phyloP scores from a whole-genome alignment of 768 basidiomycete genomes.

The Trametes meyenii region DNA sequence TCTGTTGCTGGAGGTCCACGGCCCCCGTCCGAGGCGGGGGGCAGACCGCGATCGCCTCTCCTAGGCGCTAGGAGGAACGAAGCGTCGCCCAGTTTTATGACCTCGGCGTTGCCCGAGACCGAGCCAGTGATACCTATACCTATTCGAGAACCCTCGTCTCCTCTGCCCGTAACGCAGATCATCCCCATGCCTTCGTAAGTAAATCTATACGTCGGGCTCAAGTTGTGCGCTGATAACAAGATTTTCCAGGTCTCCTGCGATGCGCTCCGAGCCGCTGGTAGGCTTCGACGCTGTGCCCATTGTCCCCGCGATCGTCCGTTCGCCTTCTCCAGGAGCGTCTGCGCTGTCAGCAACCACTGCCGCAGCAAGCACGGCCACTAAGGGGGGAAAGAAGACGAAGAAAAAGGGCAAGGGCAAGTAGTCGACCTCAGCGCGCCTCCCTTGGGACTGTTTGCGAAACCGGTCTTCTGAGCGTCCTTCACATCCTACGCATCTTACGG shows the following conservation, averaged over 20 bases:
- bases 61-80: conserved; percentile 16
- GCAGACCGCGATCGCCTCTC: conserved; percentile 23
- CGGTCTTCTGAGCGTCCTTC: neutral
- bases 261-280: conserved; percentile 2
- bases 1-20: conserved; percentile 13
- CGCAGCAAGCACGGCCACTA: conserved; percentile 2
- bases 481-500: neutral
- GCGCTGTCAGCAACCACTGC: conserved; percentile 9
- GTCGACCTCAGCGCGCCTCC: too few species aligned
- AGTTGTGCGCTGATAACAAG: neutral
- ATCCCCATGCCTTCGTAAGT: conserved; percentile 19
- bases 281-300: conserved; percentile 9
- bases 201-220: neutral
- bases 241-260: conserved; percentile 6
- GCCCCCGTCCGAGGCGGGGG: conserved; percentile 2
- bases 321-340: conserved; percentile 14
- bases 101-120: conserved; percentile 3
- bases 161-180: conserved; percentile 13
- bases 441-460: neutral
- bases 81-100: neutral
- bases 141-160: conserved; percentile 16
- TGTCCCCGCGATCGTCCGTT: conserved; percentile 11
- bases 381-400: conserved; percentile 24
- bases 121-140: conserved; percentile 21
- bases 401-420: conserved; percentile 20